Base-by-base conservation (phyloP, 148 eudicot species). In the Cornus florida region DNA sequence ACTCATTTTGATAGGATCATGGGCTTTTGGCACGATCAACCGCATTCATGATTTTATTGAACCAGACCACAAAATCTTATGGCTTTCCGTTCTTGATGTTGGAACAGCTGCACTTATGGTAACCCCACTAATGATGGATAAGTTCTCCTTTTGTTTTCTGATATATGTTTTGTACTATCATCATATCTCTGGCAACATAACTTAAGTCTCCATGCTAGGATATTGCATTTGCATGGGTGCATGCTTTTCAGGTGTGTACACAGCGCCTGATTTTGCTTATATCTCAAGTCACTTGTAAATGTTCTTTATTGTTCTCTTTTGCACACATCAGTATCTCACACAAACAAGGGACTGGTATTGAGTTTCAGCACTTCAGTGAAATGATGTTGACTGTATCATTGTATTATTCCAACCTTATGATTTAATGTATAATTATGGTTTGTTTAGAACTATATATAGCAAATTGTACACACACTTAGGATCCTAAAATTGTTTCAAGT, bases 31-130 rank as follows among this genome's bases (percentile, higher is more conserved):
- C 83, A 93, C 99, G 28, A 89, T 95, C 84, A 93, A 95, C 76
- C 93, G 94, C 76, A 87, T 95, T 56, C 99, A 95, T 86, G 97
- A 95, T 82, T 86, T 96, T 78, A 85, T 93, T 74, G 98, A 96
- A 78, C 98, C 98, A 6, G 93, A 91, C 65, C 92, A 91, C 84
- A 92, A 92, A 82, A 89, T 96, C 84, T 91, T 93, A 84, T 96
- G 99, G 99, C 95, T 96, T 56, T 92, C 97, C 57, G 83, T 92
- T 83, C 93, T 96, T 72, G 99, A 96, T 91, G 97, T 96, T 82
- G 98, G 98, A 67, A 96, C 91, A 86, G 86, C 99, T 83, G 97
- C 97, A 31, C 89, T 95, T 38, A 95, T 95, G 99, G 98, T 95
- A 89, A 65, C 57, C 74, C 72, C 28, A 23, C 43, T 53, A 69